Conservation (phyloP, 2,329 filamentous ascomycete genomes). For the Aureobasidium mangrovei region DNA sequence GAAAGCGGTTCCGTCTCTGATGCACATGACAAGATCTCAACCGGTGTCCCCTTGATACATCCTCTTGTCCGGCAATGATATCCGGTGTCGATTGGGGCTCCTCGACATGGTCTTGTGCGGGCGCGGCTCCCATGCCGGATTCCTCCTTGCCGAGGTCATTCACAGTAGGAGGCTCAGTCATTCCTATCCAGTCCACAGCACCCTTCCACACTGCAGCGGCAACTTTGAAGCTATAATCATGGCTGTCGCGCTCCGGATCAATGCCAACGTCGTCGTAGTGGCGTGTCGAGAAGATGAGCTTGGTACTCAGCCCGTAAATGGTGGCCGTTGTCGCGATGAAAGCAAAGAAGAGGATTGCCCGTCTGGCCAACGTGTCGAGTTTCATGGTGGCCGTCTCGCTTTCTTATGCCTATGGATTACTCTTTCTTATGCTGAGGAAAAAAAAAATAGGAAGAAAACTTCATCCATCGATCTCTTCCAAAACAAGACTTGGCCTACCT, state of each 20-base stretch:
- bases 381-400: neutral
- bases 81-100: neutral
- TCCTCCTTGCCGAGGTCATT: neutral
- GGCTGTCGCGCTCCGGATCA: conserved; percentile 1
- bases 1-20: too few species aligned
- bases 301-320: neutral
- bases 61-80: neutral
- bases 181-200: neutral
- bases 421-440: neutral
- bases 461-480: neutral
- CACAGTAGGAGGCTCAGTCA: neutral
- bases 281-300: neutral
- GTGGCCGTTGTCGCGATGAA: neutral
- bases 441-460: neutral
- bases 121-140: neutral
- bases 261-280: neutral
- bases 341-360: neutral
- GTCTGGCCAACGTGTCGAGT: neutral
- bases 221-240: conserved; percentile 1
- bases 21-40: neutral
- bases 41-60: neutral
- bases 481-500: neutral
- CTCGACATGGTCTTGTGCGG: neutral
- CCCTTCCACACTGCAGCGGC: conserved; percentile 5
- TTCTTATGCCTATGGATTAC: neutral